phyloP scores from a whole-genome alignment of 306 rosid genomes.

The Cicer pinnatifidum region DNA sequence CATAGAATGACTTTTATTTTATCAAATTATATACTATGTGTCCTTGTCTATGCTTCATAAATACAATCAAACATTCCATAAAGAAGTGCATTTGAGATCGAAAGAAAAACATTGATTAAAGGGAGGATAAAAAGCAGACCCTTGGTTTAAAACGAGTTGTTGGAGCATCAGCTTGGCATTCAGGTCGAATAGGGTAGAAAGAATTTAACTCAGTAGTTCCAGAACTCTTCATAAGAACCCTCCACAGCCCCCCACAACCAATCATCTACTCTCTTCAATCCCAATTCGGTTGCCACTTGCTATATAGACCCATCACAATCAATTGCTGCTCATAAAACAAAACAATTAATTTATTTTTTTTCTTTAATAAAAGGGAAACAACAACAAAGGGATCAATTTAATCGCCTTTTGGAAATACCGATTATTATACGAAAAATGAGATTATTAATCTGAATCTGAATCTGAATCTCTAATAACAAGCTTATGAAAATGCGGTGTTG shows the following conservation, averaged over 20 bases:
- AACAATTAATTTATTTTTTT: constrained; percentile 10
- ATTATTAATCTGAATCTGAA: constrained; percentile 34
- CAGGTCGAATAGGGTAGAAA: constrained; percentile 57
- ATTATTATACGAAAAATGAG: constrained; percentile 3
- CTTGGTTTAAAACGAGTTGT: constrained; percentile 80
- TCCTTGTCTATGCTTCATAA: background rate
- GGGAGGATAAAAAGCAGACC: constrained; percentile 51
- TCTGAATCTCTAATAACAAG: constrained; percentile 17
- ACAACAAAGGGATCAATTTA: constrained; percentile 27
- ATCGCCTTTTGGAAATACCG: background rate
- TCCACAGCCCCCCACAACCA: constrained; percentile 37
- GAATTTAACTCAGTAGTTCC: constrained; percentile 55
- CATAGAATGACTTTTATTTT: too few relatives aligned
- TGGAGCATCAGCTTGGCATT: constrained; percentile 56
- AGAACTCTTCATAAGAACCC: constrained; percentile 48
- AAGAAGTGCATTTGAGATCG: constrained; percentile 5
- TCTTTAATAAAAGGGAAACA: background rate
- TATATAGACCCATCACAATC: constrained; percentile 42
- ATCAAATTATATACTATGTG: too few relatives aligned
- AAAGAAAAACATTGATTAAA: constrained; percentile 7
- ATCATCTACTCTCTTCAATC: constrained; percentile 42
- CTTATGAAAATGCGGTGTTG: background rate
- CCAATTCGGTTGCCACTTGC: constrained; percentile 10
- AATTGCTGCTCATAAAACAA: constrained; percentile 45
- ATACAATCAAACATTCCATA: constrained; percentile 23